Evolutionary conservation across 2,329 filamentous ascomycete species (phyloP).

Genomic region (Cladophialophora chaetospira): DNA sequence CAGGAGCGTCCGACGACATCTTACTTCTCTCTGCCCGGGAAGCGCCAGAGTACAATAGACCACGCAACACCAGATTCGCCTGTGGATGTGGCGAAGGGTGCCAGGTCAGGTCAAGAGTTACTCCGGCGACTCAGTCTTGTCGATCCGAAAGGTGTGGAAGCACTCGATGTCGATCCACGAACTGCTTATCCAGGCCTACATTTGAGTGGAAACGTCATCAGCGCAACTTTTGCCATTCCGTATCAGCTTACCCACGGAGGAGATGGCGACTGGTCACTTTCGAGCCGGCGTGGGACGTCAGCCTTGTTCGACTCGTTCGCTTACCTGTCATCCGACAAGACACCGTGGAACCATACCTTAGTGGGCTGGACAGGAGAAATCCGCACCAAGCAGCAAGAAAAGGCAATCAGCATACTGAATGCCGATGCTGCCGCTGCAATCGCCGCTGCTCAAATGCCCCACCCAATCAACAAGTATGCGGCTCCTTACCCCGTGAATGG

Average conservation of each 20-base stretch:
- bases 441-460: conserved; percentile 55
- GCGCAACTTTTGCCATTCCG: conserved; percentile 64
- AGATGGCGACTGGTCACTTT: conserved; percentile 66
- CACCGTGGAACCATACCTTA: conserved; percentile 87
- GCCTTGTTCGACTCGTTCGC: conserved; percentile 90
- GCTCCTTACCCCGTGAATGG: conserved; percentile 50
- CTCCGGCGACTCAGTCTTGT: conserved; percentile 56
- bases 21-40: conserved; percentile 27
- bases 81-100: conserved; percentile 48
- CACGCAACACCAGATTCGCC: conserved; percentile 33
- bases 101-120: conserved; percentile 52
- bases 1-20: conserved; percentile 31
- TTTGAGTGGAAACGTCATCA: conserved; percentile 64
- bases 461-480: conserved; percentile 44
- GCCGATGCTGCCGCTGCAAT: conserved; percentile 12
- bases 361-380: conserved; percentile 96
- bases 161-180: conserved; percentile 54
- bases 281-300: conserved; percentile 79
- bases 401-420: conserved; percentile 19
- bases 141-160: conserved; percentile 31
- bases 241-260: conserved; percentile 59
- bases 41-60: conserved; percentile 29
- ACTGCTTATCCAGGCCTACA: conserved; percentile 59
- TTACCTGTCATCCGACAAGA: conserved; percentile 79
- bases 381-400: conserved; percentile 40